A percentile compares a stretch with the other conserved stretches of the same genome.
Conservation (phyloP, 345 rosid genomes). For the Atalantia buxifolia region DNA sequence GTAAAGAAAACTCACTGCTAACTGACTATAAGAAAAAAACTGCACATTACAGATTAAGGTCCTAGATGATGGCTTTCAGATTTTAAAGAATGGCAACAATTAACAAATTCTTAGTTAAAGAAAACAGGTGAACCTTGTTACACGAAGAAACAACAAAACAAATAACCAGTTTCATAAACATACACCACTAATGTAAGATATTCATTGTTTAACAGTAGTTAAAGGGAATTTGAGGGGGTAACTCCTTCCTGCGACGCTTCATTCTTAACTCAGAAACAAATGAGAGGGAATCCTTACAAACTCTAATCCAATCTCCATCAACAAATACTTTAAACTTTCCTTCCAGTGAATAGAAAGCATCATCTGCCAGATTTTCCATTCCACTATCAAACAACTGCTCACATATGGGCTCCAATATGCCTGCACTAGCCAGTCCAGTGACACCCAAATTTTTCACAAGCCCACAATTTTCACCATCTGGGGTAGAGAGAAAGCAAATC, state of each 20-base stretch:
- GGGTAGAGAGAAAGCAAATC: constrained; percentile 88
- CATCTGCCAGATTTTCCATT: constrained; percentile 63
- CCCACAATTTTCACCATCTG: constrained; percentile 98
- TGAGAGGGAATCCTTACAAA: constrained; percentile 51
- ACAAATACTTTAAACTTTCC: constrained; percentile 63
- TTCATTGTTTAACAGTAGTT: background rate
- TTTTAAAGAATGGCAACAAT: background rate
- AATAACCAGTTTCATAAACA: background rate
- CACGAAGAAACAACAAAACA: background rate
- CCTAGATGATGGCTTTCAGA: background rate
- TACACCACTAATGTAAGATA: background rate
- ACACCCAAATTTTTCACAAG: constrained; percentile 84
- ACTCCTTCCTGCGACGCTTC: constrained; percentile 53
- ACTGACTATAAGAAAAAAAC: background rate
- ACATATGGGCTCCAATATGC: constrained; percentile 41
- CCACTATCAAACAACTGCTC: constrained; percentile 50
- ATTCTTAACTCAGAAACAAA: constrained; percentile 59
- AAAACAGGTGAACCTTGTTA: background rate
- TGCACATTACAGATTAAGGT: background rate
- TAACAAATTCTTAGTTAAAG: background rate
- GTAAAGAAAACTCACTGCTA: background rate
- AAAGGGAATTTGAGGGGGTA: constrained; percentile 57
- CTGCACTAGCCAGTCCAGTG: constrained; percentile 76
- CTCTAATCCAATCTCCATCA: constrained; percentile 91
- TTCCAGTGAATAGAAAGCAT: constrained; percentile 41